Base-by-base conservation (phyloP, 2,329 filamentous ascomycete species). In the Claviceps sp. region DNA sequence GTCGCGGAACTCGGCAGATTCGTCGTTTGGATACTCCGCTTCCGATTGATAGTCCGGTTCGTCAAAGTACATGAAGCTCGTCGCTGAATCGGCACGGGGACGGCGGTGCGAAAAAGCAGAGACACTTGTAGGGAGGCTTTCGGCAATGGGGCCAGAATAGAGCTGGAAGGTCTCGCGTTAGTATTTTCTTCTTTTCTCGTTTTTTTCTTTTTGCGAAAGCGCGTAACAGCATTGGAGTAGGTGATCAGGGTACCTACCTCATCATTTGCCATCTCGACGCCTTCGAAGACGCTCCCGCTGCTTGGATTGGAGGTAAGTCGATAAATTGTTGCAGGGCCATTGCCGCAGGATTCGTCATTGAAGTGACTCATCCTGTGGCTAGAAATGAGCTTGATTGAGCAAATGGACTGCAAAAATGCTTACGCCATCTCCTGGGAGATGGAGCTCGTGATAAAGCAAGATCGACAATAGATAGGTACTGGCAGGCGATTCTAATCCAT, bases 181-280 rank as follows among this genome's bases (percentile, higher is more conserved):
- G 40, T 37, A 8, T 22, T 5, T 20, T 44, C 1, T 22, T 48
- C 53, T 14, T 20, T 5, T 53, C 50, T 52, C 48, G 50, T 30
- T 14, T 22, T 20, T 44, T 2, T 24, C 47, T 53, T 50, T 52
- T 48, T 51, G 18, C n/a, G 22, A 50, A 20, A 4, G 11, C 9
- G 30, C 34, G 16, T 7, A 9, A 14, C 13, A 18, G 11, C 30
- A 20, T 37, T n/a, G 18, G 2, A 14, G 2, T 4, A 9, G 7
- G 7, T 20, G 20, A 18, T 42, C n/a, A 20, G 26, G 14, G 18
- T 52, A 51, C 87, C 79, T 52, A 51, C 87, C 79, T 97, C 91
- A 65, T 95, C 88, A 50, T 94, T 88, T 20, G 93, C 91, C 93
- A 98, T 97, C 66, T 96, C 91, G n/a, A 97, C 90, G 67, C 95